A percentile compares a stretch with the other conserved stretches of the same genome.
These are phyloP conservation scores for Lophiostoma macrostomum DNA, from an alignment of 495 filamentous ascomycete species.

Conservation along the genomic window DNA sequence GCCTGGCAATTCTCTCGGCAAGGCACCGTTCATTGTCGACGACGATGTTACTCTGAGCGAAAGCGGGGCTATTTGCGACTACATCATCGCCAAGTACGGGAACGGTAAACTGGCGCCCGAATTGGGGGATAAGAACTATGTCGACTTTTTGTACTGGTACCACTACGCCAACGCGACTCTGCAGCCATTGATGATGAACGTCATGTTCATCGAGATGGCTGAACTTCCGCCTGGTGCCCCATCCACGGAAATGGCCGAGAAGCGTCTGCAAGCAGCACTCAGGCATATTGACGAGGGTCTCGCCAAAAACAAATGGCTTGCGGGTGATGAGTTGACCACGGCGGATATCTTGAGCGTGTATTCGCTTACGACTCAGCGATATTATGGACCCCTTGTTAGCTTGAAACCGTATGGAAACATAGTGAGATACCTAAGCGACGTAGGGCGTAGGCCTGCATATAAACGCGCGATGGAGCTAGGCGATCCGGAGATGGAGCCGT, in stretches of 20 bases:
- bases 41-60: constrained; percentile 51
- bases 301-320: constrained; percentile 48
- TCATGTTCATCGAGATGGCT: constrained; percentile 18
- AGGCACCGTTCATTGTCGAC: constrained; percentile 56
- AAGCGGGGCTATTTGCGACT: constrained; percentile 52
- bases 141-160: constrained; percentile 58
- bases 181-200: constrained; percentile 38
- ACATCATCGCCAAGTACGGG: constrained; percentile 52
- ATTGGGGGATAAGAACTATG: constrained; percentile 42
- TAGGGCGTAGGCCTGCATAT: constrained; percentile 45
- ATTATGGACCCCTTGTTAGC: constrained; percentile 42
- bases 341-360: constrained; percentile 60
- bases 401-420: constrained; percentile 45
- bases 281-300: constrained; percentile 48
- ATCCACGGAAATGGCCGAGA: neutral
- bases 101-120: constrained; percentile 42
- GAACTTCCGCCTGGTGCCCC: neutral
- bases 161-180: constrained; percentile 55
- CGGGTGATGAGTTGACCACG: constrained; percentile 55
- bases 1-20: constrained; percentile 46
- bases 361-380: constrained; percentile 54
- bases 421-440: constrained; percentile 47
- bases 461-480: constrained; percentile 43
- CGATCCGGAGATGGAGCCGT: constrained; percentile 37
- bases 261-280: constrained; percentile 36